Conservation (phyloP, 2,329 filamentous ascomycete species). For the Albifimbria verrucaria region DNA sequence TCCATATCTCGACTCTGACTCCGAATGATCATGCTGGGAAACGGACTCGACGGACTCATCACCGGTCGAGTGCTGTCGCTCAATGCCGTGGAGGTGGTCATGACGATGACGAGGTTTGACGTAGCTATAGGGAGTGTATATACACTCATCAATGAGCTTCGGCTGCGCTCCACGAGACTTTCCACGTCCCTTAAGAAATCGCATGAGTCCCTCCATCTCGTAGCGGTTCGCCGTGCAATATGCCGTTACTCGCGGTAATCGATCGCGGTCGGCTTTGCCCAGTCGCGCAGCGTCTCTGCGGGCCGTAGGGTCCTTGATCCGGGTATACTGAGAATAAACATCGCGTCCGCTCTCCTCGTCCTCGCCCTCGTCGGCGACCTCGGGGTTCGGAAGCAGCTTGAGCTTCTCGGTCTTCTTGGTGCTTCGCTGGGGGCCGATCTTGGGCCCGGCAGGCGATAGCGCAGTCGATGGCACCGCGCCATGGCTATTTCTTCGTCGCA, state of each 20-base stretch:
- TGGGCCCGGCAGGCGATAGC: conserved; percentile 43
- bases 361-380: conserved; percentile 68
- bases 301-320: conserved; percentile 95
- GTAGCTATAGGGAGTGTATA: conserved; percentile 93
- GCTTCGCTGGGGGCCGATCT: conserved; percentile 91
- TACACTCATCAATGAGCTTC: conserved; percentile 94
- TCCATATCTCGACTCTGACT: conserved; percentile 22
- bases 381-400: conserved; percentile 91
- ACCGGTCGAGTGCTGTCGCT: conserved; percentile 74
- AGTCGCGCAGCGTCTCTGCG: conserved; percentile 86
- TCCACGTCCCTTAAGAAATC: conserved; percentile 81
- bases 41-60: conserved; percentile 48
- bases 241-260: conserved; percentile 86
- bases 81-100: conserved; percentile 45
- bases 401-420: conserved; percentile 96
- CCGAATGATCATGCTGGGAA: conserved; percentile 26
- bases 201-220: conserved; percentile 83
- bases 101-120: conserved; percentile 29
- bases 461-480: conserved; percentile 43
- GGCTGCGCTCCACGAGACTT: conserved; percentile 77
- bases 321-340: conserved; percentile 95
- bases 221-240: conserved; percentile 95
- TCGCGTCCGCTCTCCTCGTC: conserved; percentile 93
- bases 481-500: conserved; percentile 82
- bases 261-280: conserved; percentile 87